Evolutionary conservation across 257 asterid genomes (phyloP).

Genomic region (Scutellaria barbata): DNA sequence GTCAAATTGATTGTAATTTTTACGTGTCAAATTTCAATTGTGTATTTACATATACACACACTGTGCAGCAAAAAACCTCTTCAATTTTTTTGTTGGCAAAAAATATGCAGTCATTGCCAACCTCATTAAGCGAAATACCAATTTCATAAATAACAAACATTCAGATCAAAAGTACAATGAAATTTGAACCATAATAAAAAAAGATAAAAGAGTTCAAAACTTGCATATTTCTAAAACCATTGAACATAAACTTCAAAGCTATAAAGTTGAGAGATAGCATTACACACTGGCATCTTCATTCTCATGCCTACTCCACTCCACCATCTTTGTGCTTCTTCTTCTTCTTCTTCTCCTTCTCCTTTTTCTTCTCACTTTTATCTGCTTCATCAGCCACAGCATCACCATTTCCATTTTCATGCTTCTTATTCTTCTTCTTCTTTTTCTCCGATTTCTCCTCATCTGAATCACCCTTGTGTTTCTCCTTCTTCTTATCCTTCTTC

Average conservation of each 20-base stretch:
- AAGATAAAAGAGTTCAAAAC: conserved; percentile 19
- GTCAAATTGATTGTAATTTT: too few relatives aligned
- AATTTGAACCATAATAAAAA: conserved; percentile 23
- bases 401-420: conserved; percentile 58
- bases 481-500: conserved; percentile 45
- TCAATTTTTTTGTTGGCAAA: neutral
- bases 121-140: conserved; percentile 15
- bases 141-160: conserved; percentile 28
- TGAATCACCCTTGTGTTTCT: conserved; percentile 46
- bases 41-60: too few relatives aligned
- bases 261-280: conserved; percentile 38
- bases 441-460: conserved; percentile 71
- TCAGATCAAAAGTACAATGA: conserved; percentile 33
- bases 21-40: too few relatives aligned
- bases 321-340: conserved; percentile 74
- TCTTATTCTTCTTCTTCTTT: conserved; percentile 65
- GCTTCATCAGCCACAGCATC: conserved; percentile 47
- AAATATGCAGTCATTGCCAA: neutral
- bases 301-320: conserved; percentile 46
- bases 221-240: conserved; percentile 33
- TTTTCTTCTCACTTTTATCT: conserved; percentile 64
- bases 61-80: too few relatives aligned
- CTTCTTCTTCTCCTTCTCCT: conserved; percentile 70
- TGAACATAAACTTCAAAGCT: conserved; percentile 33
- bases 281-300: neutral